Percentiles rank a stretch among this genome's conserved stretches.
phyloP scores from a whole-genome alignment of 495 filamentous ascomycete species.

The Podospora fimiseda region DNA sequence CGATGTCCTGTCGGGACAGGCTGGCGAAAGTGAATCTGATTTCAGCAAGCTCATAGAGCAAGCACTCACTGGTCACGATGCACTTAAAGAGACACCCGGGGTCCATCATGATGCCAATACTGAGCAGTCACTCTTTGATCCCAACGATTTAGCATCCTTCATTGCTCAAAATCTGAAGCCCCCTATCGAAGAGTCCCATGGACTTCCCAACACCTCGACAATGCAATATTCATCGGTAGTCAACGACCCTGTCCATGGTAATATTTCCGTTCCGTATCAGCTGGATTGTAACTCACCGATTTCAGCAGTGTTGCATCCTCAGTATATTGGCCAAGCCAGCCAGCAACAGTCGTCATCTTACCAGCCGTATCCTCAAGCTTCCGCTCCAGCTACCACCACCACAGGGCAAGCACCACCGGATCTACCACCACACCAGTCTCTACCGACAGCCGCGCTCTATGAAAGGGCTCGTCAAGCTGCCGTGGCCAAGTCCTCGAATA shows the following conservation, averaged over 20 bases:
- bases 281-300: neutral
- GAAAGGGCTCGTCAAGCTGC: conserved; percentile 77
- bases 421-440: conserved; percentile 63
- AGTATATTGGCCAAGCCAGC: conserved; percentile 15
- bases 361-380: conserved; percentile 15
- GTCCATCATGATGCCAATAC: conserved; percentile 1
- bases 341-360: conserved; percentile 15
- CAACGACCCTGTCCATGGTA: neutral
- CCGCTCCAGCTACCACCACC: neutral
- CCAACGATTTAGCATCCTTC: conserved; percentile 21
- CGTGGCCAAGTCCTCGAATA: conserved; percentile 70
- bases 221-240: conserved; percentile 6
- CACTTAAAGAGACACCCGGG: conserved; percentile 7
- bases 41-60: conserved; percentile 25
- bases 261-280: neutral
- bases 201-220: conserved; percentile 12
- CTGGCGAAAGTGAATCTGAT: conserved; percentile 10
- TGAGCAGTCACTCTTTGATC: conserved; percentile 10
- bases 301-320: conserved; percentile 9
- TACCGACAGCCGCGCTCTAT: conserved; percentile 72
- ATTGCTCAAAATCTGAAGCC: conserved; percentile 19
- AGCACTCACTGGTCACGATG: conserved; percentile 14
- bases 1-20: conserved; percentile 2
- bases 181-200: conserved; percentile 8
- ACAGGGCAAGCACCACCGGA: conserved; percentile 10